Base-by-base conservation (phyloP, 2,329 filamentous ascomycete species). In the Fusarium stilboides region DNA sequence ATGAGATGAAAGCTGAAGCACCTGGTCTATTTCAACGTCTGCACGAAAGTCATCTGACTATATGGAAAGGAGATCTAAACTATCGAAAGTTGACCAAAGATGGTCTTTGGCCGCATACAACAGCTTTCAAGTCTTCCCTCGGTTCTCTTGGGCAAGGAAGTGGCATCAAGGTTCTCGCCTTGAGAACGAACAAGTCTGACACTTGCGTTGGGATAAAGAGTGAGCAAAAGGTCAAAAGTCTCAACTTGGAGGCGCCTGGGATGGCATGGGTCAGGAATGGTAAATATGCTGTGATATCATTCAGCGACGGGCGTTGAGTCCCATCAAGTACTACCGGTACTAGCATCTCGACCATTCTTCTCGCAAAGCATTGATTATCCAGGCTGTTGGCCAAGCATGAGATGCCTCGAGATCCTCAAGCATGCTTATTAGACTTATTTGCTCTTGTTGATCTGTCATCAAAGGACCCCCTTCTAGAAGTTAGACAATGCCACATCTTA, bases 11-110 rank as follows among this genome's bases (percentile, higher is more conserved):
- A 4, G n/a, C 15, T 12, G 28, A 43, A 15, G 57, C 57, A 4
- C 53, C 57, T 13, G 42, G 43, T 5, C 19, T 60, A 8, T 60
- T 58, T 1, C 31, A 33, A 12, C 31, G 43, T 7, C 6, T 60
- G 1, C 43, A 43, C 5, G 13, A 33, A 17, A 60, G 57, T 8
- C 14, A 58, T 43, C 19, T 60, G 19, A 58, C 52, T 10, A 50
- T 60, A 43, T 60, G 52, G 52, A 60, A 60, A 36, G 57, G 57
- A 26, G 52, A 60, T 5, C 31, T 60, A 36, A 60, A 60, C 6
- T 60, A 60, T 57, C 57, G 57, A 24, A 60, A 60, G 24, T 9
- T 60, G 24, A 60, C 53, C 6, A 58, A 17, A 19, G 57, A 60
- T 8, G 57, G 52, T 20, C 22, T 58, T 1, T 60, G 57, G 57